Conservation (phyloP, 1,139 yeast genomes). For the Zygoascus meyerae region DNA sequence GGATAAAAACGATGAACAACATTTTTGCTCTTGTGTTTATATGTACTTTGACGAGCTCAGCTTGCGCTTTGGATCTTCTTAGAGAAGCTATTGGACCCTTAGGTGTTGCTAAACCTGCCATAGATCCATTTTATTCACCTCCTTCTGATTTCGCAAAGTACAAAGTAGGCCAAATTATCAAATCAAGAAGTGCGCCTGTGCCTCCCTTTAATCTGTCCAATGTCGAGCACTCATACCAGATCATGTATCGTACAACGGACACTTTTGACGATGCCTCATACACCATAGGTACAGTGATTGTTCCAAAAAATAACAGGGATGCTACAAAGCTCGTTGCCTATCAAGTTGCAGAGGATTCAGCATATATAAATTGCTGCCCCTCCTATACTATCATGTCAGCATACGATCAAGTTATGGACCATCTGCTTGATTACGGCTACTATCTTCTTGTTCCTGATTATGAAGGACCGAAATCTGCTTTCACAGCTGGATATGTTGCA, state of each 20-base stretch:
- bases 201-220: neutral
- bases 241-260: slow-evolving; percentile 22
- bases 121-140: slow-evolving; percentile 14
- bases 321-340: slow-evolving; percentile 23
- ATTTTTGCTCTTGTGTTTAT: no score
- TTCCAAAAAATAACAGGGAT: slow-evolving; percentile 21
- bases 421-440: slow-evolving; percentile 15
- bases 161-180: slow-evolving; percentile 19
- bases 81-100: no score
- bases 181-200: slow-evolving; percentile 12
- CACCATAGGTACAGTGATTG: slow-evolving; percentile 27
- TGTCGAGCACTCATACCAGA: slow-evolving; percentile 18
- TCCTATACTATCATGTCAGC: slow-evolving; percentile 21
- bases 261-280: slow-evolving; percentile 18
- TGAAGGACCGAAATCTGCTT: slow-evolving; percentile 25
- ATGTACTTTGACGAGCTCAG: no score
- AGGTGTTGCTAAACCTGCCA: neutral
- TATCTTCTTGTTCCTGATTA: slow-evolving; percentile 27
- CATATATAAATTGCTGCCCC: slow-evolving; percentile 27
- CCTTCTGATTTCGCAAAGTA: slow-evolving; percentile 11
- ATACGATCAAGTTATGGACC: slow-evolving; percentile 5
- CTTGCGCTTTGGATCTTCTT: no score
- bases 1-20: no score
- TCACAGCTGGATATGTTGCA: slow-evolving; percentile 22
- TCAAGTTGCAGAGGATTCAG: slow-evolving; percentile 29